Conservation (phyloP, 148 eudicot species). For the Euryodendron excelsum region DNA sequence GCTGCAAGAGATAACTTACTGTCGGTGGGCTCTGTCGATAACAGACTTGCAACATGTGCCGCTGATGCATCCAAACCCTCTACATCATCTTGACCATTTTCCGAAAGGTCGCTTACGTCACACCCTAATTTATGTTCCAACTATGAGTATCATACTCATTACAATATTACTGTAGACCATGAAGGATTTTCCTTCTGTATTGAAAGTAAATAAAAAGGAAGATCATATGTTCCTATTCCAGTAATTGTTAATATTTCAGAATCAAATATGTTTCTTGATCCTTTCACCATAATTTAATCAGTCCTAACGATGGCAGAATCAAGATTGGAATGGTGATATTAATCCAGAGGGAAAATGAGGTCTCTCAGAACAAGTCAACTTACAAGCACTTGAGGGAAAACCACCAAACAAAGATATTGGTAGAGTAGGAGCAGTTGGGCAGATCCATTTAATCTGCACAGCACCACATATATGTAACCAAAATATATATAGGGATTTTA, state of each 20-base stretch:
- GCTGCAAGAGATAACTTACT: slow-evolving; percentile 48
- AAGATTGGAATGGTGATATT: neutral
- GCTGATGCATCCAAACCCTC: slow-evolving; percentile 92
- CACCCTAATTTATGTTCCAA: slow-evolving; percentile 55
- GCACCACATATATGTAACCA: slow-evolving; percentile 19
- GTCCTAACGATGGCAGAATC: neutral
- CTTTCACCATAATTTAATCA: neutral
- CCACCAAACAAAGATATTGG: slow-evolving; percentile 88
- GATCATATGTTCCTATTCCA: neutral
- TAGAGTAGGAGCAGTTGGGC: slow-evolving; percentile 87
- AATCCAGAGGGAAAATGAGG: neutral
- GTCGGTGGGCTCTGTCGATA: slow-evolving; percentile 89
- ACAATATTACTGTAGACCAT: neutral
- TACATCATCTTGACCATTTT: slow-evolving; percentile 69
- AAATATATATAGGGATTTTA: neutral
- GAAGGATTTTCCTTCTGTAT: neutral
- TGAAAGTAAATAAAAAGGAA: neutral
- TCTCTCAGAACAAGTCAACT: slow-evolving; percentile 29
- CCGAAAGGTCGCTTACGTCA: slow-evolving; percentile 82
- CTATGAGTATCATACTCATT: slow-evolving; percentile 1
- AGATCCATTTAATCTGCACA: slow-evolving; percentile 90
- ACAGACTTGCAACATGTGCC: slow-evolving; percentile 84
- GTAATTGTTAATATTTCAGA: neutral
- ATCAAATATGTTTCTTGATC: slow-evolving; percentile 12
- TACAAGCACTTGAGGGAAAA: slow-evolving; percentile 91